phyloP scores from a whole-genome alignment of 371 early-diverging fungal species.

The Zancudomyces culisetae region DNA sequence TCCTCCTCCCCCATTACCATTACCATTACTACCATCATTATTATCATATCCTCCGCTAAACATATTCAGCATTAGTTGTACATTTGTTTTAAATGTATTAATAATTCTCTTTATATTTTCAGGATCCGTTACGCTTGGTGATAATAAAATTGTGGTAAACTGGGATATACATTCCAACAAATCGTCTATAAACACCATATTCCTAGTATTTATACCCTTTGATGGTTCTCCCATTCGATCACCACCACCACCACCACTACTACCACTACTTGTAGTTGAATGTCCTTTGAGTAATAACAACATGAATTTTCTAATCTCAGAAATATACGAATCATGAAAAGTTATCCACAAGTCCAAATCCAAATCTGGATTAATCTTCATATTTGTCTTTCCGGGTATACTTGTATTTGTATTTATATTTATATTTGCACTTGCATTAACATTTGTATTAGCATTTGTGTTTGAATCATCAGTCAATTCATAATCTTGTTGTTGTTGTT shows the following conservation, averaged over 20 bases:
- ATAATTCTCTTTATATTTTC: too few relatives aligned
- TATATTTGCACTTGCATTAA: not conserved
- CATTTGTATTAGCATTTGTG: not conserved
- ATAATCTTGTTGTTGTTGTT: too few relatives aligned
- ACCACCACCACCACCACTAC: too few relatives aligned
- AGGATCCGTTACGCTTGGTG: too few relatives aligned
- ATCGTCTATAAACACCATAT: too few relatives aligned
- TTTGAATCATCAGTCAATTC: not conserved
- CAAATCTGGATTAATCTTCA: conserved; percentile 7
- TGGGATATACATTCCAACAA: too few relatives aligned
- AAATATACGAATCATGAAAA: conserved; percentile 44
- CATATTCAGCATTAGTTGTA: not conserved
- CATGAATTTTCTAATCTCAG: conserved; percentile 38
- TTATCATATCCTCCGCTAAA: not conserved
- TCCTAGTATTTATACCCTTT: too few relatives aligned
- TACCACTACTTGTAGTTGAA: too few relatives aligned
- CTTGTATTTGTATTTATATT: not conserved
- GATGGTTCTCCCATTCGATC: too few relatives aligned
- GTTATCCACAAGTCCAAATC: conserved; percentile 53
- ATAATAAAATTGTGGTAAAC: too few relatives aligned
- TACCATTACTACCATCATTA: not conserved
- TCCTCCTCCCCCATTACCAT: too few relatives aligned
- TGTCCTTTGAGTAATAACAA: too few relatives aligned
- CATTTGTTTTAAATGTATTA: conserved; percentile 2
- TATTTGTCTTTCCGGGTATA: not conserved